Evolutionary conservation across 345 rosid species (phyloP).

Genomic region (Arabidopsis arenosa): DNA sequence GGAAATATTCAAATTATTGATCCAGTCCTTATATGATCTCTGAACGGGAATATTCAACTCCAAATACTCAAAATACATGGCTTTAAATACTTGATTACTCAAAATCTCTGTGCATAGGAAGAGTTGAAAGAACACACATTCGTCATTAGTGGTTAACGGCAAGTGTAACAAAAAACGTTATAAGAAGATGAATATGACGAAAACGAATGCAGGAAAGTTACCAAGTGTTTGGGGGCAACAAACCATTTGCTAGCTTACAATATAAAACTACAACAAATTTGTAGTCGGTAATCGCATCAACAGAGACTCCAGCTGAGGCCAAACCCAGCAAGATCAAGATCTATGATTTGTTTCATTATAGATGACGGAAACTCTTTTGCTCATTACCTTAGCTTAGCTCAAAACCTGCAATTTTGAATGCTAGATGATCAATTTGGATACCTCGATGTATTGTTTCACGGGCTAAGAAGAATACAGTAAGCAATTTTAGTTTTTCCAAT

Average conservation of each 20-base stretch:
- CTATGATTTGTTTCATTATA: background rate
- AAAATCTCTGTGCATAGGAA: constrained; percentile 5
- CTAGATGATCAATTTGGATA: background rate
- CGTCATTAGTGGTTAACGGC: background rate
- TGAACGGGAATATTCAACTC: background rate
- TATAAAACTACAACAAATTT: constrained; percentile 3
- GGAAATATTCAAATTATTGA: background rate
- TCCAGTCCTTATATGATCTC: background rate
- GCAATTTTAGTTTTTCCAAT: too few species aligned
- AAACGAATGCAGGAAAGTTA: constrained; percentile 8
- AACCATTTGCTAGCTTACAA: constrained; percentile 9
- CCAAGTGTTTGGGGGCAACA: constrained; percentile 4
- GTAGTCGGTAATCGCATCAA: constrained; percentile 9
- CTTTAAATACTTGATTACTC: background rate
- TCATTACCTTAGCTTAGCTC: constrained; percentile 5
- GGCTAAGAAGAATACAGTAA: background rate
- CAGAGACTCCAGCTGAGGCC: constrained; percentile 25
- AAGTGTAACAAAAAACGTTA: background rate
- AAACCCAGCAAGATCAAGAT: constrained; percentile 19
- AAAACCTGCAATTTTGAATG: constrained; percentile 28
- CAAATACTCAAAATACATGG: background rate
- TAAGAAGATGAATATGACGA: background rate
- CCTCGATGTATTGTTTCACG: background rate
- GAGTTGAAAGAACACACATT: constrained; percentile 1
- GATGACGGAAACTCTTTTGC: background rate